phyloP scores from a whole-genome alignment of 345 rosid species.

The Raphanus raphanistrum region DNA sequence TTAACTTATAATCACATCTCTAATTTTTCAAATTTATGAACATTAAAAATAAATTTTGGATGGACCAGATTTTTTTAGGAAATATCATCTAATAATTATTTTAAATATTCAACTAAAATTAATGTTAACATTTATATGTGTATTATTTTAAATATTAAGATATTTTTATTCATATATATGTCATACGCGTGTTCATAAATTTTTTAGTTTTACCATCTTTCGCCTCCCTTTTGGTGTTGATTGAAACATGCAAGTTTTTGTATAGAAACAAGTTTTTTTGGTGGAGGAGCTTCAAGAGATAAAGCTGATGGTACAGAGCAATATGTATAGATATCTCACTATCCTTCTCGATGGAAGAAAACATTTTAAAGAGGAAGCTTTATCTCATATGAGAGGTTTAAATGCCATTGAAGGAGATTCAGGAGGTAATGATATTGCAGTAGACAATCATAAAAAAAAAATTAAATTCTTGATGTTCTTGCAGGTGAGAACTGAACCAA shows the following conservation, averaged over 20 bases:
- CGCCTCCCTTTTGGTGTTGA: not conserved
- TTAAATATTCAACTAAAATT: too few relatives aligned
- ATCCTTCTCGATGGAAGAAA: constrained; percentile 93
- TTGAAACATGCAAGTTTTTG: constrained; percentile 78
- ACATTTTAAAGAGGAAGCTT: constrained; percentile 90
- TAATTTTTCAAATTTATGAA: too few relatives aligned
- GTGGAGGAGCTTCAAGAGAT: constrained; percentile 81
- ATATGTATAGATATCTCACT: constrained; percentile 90
- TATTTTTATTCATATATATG: too few relatives aligned
- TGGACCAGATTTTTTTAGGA: too few relatives aligned
- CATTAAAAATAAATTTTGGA: too few relatives aligned
- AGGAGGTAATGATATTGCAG: constrained; percentile 46
- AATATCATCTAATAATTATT: too few relatives aligned
- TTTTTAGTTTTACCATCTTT: too few relatives aligned
- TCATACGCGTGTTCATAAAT: too few relatives aligned
- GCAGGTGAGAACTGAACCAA: constrained; percentile 49
- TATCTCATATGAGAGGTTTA: constrained; percentile 47
- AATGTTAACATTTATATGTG: too few relatives aligned
- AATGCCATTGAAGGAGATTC: constrained; percentile 46
- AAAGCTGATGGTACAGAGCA: constrained; percentile 96
- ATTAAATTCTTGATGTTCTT: constrained; percentile 5
- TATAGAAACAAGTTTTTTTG: constrained; percentile 85
- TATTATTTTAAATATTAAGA: too few relatives aligned
- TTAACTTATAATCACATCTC: too few relatives aligned
- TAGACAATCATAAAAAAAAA: not conserved